phyloP scores from a whole-genome alignment of 192 early-diverging fungal genomes.

The Polychytrium aggregatum region DNA sequence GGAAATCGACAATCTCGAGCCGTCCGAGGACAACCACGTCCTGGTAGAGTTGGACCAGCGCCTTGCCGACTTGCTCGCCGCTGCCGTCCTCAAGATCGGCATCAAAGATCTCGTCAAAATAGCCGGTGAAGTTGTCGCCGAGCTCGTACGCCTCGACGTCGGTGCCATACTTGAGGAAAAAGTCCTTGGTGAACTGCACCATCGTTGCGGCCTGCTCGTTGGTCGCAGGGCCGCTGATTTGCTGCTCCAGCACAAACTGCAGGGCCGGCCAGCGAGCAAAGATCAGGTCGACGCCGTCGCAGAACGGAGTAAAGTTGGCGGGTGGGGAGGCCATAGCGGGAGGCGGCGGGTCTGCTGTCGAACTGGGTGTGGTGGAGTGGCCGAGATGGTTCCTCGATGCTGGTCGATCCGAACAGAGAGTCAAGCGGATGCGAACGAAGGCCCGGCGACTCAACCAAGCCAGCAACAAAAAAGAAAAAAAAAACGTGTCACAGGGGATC shows the following conservation, averaged over 20 bases:
- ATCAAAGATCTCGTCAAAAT: constrained; percentile 36
- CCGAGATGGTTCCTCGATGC: no score
- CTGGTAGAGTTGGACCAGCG: constrained; percentile 69
- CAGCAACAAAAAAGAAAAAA: no score
- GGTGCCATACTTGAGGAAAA: constrained; percentile 24
- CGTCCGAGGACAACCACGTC: constrained; percentile 37
- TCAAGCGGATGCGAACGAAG: no score
- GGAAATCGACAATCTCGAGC: constrained; percentile 7
- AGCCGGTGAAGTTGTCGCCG: constrained; percentile 29
- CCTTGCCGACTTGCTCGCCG: constrained; percentile 64
- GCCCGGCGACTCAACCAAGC: no score
- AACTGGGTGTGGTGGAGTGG: no score
- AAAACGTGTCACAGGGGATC: no score
- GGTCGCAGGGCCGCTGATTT: constrained; percentile 21
- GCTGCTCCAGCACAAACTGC: constrained; percentile 34
- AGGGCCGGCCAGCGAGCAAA: constrained; percentile 38
- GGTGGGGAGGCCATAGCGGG: no score
- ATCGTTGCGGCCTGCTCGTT: constrained; percentile 11
- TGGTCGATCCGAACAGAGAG: no score
- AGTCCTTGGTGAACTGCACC: constrained; percentile 16
- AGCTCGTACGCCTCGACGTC: constrained; percentile 29
- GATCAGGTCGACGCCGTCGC: constrained; percentile 20
- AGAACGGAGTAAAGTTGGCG: no score
- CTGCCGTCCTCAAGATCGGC: constrained; percentile 63
- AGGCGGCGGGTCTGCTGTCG: no score